phyloP scores from a whole-genome alignment of 73 alveolate species.

The Breviolum minutum region DNA sequence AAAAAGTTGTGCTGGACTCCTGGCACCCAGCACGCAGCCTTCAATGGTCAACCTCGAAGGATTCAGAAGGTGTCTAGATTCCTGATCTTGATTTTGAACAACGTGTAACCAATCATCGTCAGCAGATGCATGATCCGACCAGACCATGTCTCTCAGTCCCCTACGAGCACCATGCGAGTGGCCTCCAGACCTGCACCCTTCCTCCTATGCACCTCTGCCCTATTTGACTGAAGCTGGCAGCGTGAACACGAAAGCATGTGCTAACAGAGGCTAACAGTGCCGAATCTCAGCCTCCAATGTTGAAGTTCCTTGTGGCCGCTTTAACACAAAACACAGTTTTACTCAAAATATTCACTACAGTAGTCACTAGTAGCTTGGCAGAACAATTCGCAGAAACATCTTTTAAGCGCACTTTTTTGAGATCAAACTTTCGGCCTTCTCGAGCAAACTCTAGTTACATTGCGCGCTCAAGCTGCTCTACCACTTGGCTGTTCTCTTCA shows the following conservation, averaged over 20 bases:
- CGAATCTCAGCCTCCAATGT: no score
- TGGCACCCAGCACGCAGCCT: slow-evolving; percentile 33
- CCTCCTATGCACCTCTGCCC: slow-evolving; percentile 18
- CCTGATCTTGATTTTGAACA: not conserved
- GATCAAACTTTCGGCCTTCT: no score
- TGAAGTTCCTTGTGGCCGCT: no score
- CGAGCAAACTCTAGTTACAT: no score
- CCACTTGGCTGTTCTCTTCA: no score
- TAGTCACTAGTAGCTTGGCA: no score
- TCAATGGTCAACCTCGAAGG: not conserved
- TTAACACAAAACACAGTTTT: not conserved
- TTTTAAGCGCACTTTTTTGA: no score
- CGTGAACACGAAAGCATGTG: not conserved
- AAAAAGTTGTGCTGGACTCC: not conserved
- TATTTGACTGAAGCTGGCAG: not conserved
- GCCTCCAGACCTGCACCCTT: slow-evolving; percentile 14
- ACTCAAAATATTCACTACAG: no score
- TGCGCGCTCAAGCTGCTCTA: no score
- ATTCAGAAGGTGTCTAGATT: not conserved
- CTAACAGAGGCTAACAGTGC: not conserved
- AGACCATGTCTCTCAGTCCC: no score
- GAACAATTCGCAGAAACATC: no score
- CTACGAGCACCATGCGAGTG: not conserved
- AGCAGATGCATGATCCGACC: not conserved
- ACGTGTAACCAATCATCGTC: not conserved